Conservation (phyloP, 805 yeast species). For the Pichia insulana region DNA sequence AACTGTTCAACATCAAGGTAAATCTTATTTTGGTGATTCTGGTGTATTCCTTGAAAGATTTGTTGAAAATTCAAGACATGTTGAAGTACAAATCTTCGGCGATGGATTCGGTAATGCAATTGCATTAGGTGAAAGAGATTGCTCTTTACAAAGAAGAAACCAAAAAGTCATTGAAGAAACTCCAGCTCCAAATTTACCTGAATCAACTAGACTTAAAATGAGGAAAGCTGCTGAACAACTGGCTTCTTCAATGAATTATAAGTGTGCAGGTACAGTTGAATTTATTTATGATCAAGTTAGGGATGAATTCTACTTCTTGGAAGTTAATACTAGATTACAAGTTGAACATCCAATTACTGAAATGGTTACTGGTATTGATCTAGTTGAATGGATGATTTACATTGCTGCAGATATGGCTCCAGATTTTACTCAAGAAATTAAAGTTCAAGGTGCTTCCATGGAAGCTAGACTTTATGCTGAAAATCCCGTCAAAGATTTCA, state of each 20-base stretch:
- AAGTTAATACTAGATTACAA: conserved; percentile 93
- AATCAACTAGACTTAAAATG: conserved; percentile 62
- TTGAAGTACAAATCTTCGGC: conserved; percentile 93
- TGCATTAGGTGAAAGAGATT: conserved; percentile 95
- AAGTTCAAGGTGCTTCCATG: conserved; percentile 81
- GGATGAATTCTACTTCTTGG: conserved; percentile 89
- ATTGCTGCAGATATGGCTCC: conserved; percentile 90
- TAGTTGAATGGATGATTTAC: conserved; percentile 94
- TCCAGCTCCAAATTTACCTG: conserved; percentile 93
- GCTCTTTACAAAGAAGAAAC: conserved; percentile 94
- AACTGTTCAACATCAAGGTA: conserved; percentile 90
- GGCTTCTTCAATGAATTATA: conserved; percentile 77
- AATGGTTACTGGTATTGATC: conserved; percentile 85
- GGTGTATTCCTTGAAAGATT: conserved; percentile 94
- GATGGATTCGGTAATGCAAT: conserved; percentile 91
- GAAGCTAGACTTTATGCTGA: conserved; percentile 96
- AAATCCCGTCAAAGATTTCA: conserved; percentile 89
- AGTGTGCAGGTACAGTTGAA: conserved; percentile 97
- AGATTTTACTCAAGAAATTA: conserved; percentile 52
- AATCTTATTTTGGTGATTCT: conserved; percentile 86
- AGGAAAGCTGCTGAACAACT: conserved; percentile 78
- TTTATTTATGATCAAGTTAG: conserved; percentile 80
- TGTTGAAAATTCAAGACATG: conserved; percentile 92
- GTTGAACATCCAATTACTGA: conserved; percentile 98
- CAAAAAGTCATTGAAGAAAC: conserved; percentile 96